Evolutionary conservation across 768 basidiomycete species (phyloP).

Genomic region (Lactarius indigo): DNA sequence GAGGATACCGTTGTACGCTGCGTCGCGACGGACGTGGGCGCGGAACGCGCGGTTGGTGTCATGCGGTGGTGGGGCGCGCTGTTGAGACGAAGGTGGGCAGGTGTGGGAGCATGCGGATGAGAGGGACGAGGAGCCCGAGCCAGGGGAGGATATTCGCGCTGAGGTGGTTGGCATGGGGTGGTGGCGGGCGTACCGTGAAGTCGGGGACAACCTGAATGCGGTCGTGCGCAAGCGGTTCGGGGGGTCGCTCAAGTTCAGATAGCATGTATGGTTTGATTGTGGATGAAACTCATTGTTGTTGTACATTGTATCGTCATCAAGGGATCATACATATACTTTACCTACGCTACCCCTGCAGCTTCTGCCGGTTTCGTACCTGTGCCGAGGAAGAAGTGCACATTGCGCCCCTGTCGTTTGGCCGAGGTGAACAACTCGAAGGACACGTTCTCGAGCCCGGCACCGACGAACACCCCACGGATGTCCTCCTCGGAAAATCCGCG

Average conservation of each 20-base stretch:
- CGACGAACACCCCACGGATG: slow-evolving; percentile 49
- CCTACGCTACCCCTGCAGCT: not conserved
- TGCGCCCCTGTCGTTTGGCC: slow-evolving; percentile 11
- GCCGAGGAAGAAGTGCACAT: slow-evolving; percentile 15
- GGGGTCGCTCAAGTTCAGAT: slow-evolving; percentile 61
- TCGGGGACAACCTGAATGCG: slow-evolving; percentile 65
- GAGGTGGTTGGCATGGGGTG: slow-evolving; percentile 59
- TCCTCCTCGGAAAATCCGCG: slow-evolving; percentile 50
- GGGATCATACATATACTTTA: not conserved
- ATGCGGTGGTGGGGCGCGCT: slow-evolving; percentile 83
- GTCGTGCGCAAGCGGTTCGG: slow-evolving; percentile 68
- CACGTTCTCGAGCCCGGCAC: slow-evolving; percentile 48
- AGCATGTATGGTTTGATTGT: slow-evolving; percentile 18
- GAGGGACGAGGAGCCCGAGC: slow-evolving; percentile 34
- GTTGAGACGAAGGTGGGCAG: slow-evolving; percentile 60
- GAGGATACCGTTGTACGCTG: slow-evolving; percentile 67
- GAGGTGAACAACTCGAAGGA: slow-evolving; percentile 27
- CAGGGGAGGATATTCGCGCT: slow-evolving; percentile 31
- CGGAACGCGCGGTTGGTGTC: slow-evolving; percentile 66
- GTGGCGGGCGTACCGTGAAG: slow-evolving; percentile 76
- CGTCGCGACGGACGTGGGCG: slow-evolving; percentile 64
- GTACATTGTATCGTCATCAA: not conserved
- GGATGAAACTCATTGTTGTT: not conserved
- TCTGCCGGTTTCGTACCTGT: slow-evolving; percentile 11
- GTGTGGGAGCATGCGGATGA: slow-evolving; percentile 44